These are phyloP conservation scores for Blastocystis hominis DNA, from an alignment of 352 stramenopile genomes.

Conservation along the genomic window DNA sequence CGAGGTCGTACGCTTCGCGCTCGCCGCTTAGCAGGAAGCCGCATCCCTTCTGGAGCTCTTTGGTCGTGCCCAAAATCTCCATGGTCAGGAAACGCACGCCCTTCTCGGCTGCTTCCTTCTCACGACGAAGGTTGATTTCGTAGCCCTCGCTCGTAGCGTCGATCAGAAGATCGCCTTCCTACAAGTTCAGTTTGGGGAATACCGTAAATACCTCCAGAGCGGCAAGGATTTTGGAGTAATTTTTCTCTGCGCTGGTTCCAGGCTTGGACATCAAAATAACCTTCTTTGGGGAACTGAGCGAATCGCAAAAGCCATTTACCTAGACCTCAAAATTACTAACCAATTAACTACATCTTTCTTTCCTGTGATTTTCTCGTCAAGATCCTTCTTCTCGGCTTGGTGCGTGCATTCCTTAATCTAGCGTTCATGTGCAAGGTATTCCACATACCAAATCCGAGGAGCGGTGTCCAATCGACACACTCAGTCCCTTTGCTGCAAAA, in stretches of 20 bases:
- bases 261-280: slow-evolving; percentile 93
- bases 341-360: slow-evolving; percentile 71
- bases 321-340: background rate
- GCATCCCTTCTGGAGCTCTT: slow-evolving; percentile 65
- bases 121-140: slow-evolving; percentile 84
- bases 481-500: slow-evolving; percentile 90
- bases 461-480: slow-evolving; percentile 87
- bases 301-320: slow-evolving; percentile 69
- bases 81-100: slow-evolving; percentile 93
- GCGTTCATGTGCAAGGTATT: background rate
- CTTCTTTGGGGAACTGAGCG: slow-evolving; percentile 83
- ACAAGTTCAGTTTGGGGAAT: slow-evolving; percentile 61
- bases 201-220: slow-evolving; percentile 60
- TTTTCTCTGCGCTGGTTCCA: slow-evolving; percentile 83
- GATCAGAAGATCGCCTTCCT: slow-evolving; percentile 87
- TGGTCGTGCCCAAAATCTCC: slow-evolving; percentile 59
- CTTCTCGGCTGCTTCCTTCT: slow-evolving; percentile 80
- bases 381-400: slow-evolving; percentile 83
- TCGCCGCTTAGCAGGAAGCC: slow-evolving; percentile 92
- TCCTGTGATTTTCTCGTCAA: slow-evolving; percentile 77
- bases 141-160: slow-evolving; percentile 98
- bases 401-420: slow-evolving; percentile 85
- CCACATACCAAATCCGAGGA: slow-evolving; percentile 70
- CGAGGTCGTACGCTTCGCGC: slow-evolving; percentile 83
- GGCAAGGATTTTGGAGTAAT: slow-evolving; percentile 17